Evolutionary conservation across 768 basidiomycete species (phyloP), one percentile per base, ranked within the genome.

Genomic region (Serendipita sp.): DNA sequence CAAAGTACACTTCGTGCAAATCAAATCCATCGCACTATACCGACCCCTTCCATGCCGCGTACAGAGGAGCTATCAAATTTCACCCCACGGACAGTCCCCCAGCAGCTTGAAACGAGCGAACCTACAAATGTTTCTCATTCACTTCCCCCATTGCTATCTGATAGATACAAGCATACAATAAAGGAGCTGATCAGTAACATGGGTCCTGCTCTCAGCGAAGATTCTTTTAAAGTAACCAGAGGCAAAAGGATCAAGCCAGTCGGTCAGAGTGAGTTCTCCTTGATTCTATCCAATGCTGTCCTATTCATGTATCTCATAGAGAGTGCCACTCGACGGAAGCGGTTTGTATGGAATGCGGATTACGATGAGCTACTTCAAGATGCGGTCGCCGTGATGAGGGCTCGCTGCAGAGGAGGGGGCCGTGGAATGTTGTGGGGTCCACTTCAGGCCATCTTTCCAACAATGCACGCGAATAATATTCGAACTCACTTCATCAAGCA

Each of bases 351-450:
- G 92, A 89, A 81, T 62, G 73, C 79, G 42, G 89, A 94, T 58
- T 90, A 85, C 62, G 92, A 97, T 62, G 95, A 98, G 64, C 79
- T 93, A 42, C 85, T 86, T 26, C 81, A 86, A 61, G 95, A 98
- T 69, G 85, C 86, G 0, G 84, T 83, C 50, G 86, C 82, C 11
- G 84, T 98, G 66, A 81, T 97, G 63, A 81, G 81, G 67, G 86
- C 85, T 38, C 85, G 94, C 16, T 87, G 86, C 68, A 80, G 87
- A 42, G 34, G 34, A 13, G 70, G 74, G 63, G 71, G 77, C 16
- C 74, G 79, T 34, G 79, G 82, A 63, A 75, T 88, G 60, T 85
- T 89, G 66, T 85, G 85, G 77, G 78, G 76, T 16, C 86, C 86
- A 5, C 77, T 90, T 60, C 82, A 83, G 63, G 85, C 88, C 69